Evolutionary conservation across 257 asterid genomes (phyloP), one percentile per base, ranked within the genome.

Genomic region (Solanum tarapatanum): DNA sequence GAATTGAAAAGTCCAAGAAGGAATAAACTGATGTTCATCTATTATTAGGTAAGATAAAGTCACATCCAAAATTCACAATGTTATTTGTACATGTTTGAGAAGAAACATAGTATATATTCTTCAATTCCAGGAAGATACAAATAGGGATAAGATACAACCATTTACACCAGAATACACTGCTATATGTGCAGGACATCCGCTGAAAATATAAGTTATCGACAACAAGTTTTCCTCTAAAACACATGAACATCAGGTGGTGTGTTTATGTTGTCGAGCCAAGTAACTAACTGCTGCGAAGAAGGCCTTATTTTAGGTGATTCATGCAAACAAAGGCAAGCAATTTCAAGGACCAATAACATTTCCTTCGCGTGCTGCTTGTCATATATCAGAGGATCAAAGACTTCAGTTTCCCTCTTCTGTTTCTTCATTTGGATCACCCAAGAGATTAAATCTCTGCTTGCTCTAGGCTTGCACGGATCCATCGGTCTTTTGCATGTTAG

Each of bases 401-500:
- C 95, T 85, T 94, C 97, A 5, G 87, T 90, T 84, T 88, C 98
- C 93, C 91, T 91, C 41, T 89, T 88, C 62, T 94, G 95, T 82
- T 60, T 87, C 86, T 86, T 94, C 98, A 93, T 89, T 69, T 89
- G 93, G 21, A 43, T 85, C 88, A 93, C 98, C 96, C 96, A 95
- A 8, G 95, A 90, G 84, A 95, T 92, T 91, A 95, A 86, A 87
- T 95, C 95, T 8, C 98, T 88, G 32, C 86, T 87, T 4, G 88
- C 95, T 90, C 89, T 94, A 3, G 97, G 95, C 48, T 95, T 93
- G 90, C 98, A 93, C 87, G 94, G 92, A 86, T 95, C 98, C 94
- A 95, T 90, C 4, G 98, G 98, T 91, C 98, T 93, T 92, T 92
- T 94, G 19, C 96, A 94, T 0, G 99, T 96, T n/a, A 96, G 84